These are phyloP conservation scores for Penicillium sp. DNA, from an alignment of 2,329 filamentous ascomycete species.

Conservation along the genomic window DNA sequence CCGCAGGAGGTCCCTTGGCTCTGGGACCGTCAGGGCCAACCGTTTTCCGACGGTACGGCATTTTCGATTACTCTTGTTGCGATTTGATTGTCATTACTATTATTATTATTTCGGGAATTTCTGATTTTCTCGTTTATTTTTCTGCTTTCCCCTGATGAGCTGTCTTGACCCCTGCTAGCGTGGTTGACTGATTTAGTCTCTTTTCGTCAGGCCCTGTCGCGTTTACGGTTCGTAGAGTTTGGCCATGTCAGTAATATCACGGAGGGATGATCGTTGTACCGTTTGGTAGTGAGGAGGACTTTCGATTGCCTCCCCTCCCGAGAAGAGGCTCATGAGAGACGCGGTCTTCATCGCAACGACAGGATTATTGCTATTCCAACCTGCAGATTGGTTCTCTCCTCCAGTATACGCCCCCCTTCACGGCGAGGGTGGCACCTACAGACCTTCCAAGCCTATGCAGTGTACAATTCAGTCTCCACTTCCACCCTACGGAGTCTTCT, in stretches of 20 bases:
- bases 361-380: not conserved
- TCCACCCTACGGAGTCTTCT: not conserved
- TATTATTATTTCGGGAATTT: not conserved
- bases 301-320: no score
- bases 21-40: constrained; percentile 30
- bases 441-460: constrained; percentile 1
- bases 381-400: not conserved
- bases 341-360: no score
- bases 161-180: constrained; percentile 4
- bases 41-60: constrained; percentile 16
- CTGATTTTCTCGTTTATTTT: not conserved
- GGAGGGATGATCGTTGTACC: not conserved
- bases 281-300: not conserved
- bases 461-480: not conserved
- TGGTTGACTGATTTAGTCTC: not conserved
- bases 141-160: constrained; percentile 5
- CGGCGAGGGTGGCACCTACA: not conserved
- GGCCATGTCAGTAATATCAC: not conserved
- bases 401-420: not conserved
- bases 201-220: not conserved
- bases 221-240: not conserved
- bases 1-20: constrained; percentile 28
- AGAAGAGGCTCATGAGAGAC: no score
- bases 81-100: not conserved
- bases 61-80: not conserved